These are phyloP conservation scores for Acacia acuminata DNA, from an alignment of 306 rosid genomes.

Conservation along the genomic window DNA sequence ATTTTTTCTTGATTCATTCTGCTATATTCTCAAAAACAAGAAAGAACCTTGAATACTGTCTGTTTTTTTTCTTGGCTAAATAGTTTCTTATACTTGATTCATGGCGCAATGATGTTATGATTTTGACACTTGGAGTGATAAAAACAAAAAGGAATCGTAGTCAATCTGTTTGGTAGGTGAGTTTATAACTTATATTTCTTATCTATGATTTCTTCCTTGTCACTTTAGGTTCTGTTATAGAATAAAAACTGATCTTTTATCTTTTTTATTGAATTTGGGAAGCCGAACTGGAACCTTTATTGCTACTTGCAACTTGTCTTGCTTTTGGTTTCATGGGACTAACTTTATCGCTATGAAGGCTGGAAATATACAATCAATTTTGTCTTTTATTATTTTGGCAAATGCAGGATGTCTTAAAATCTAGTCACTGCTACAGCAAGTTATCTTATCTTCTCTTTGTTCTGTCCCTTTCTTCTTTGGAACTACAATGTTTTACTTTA, in stretches of 20 bases:
- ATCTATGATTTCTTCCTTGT: background rate
- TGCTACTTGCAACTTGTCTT: conserved; percentile 62
- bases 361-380: conserved; percentile 59
- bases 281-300: conserved; percentile 75
- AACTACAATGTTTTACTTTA: too few relatives aligned
- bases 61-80: background rate
- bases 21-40: background rate
- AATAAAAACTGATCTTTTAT: conserved; percentile 27
- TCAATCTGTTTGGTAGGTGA: conserved; percentile 79
- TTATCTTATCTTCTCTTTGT: too few relatives aligned
- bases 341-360: conserved; percentile 61
- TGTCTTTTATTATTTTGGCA: too few relatives aligned
- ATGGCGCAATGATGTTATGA: conserved; percentile 81
- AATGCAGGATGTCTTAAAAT: too few relatives aligned
- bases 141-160: conserved; percentile 85
- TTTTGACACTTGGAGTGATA: conserved; percentile 92
- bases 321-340: conserved; percentile 76
- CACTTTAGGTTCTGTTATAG: background rate
- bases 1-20: background rate
- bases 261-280: conserved; percentile 39
- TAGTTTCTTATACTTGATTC: conserved; percentile 11
- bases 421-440: too few relatives aligned
- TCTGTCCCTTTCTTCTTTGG: too few relatives aligned
- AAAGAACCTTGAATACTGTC: background rate
- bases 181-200: conserved; percentile 23